phyloP scores from a whole-genome alignment of 78 protist genomes.

The Planoprotostelium fungivorum region DNA sequence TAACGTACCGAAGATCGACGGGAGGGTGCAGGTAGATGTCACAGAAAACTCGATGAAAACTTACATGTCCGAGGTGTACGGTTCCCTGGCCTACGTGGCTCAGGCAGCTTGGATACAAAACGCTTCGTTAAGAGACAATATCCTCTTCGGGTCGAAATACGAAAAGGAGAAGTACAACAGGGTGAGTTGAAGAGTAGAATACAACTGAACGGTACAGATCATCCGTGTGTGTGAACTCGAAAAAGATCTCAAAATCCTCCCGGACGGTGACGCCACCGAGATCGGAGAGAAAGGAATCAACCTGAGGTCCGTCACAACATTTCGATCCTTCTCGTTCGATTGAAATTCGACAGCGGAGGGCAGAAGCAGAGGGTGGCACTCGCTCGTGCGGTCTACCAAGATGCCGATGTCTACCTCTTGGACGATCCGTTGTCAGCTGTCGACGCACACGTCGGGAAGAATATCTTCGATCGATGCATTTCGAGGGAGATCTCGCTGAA shows the following conservation, averaged over 20 bases:
- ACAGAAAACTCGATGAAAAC: background rate
- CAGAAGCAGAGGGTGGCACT: conserved; percentile 93
- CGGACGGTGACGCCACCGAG: conserved; percentile 84
- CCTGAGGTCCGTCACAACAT: conserved; percentile 42
- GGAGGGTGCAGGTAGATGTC: background rate
- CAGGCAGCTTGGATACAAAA: conserved; percentile 92
- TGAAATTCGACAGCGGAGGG: conserved; percentile 85
- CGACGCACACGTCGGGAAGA: conserved; percentile 84
- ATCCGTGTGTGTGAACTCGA: conserved; percentile 73
- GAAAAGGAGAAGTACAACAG: conserved; percentile 40
- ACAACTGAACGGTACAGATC: background rate
- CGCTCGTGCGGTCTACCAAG: conserved; percentile 82
- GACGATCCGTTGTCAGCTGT: conserved; percentile 93
- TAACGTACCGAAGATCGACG: conserved; percentile 39
- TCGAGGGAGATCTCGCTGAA: conserved; percentile 24
- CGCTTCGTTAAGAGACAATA: conserved; percentile 85
- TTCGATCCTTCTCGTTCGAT: too few species aligned
- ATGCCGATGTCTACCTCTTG: conserved; percentile 75
- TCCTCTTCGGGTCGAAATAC: conserved; percentile 68
- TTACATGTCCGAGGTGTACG: background rate
- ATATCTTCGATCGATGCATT: conserved; percentile 58
- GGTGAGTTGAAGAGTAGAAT: conserved; percentile 3
- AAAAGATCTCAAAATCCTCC: conserved; percentile 70
- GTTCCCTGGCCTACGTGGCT: conserved; percentile 75
- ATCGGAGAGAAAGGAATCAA: conserved; percentile 91